Base-by-base conservation (phyloP, 306 rosid species). In the Aeschynomene evenia region DNA sequence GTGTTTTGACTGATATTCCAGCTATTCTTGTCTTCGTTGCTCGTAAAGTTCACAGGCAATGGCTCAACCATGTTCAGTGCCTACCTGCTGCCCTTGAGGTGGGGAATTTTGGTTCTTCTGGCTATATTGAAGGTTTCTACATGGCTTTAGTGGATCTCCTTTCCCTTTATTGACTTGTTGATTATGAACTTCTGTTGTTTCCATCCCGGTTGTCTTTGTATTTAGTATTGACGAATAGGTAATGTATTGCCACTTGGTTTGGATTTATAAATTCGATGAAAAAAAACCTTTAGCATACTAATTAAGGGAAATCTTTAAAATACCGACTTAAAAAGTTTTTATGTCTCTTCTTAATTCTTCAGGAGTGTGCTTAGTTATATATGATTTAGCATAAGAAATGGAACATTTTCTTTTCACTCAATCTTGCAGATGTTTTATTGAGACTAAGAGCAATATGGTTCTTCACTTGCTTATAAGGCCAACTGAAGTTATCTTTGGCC, bases 81-180 rank as follows among this genome's bases (percentile, higher is more conserved):
- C 87, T 95, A 69, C 99, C 99, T 75, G 84, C 97, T 80, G 96
- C 97, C 56, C 99, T 95, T 77, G 95, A 95, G 99, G 99, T 95
- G 77, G 84, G 90, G 77, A 78, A 57, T 81, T 78, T 77, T 82
- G 77, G 74, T 80, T 77, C 82, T 83, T 74, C 78, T 81, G 81
- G 63, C 63, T 75, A 57, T 80, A 56, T 71, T 77, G 81, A 74
- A 73, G 85, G 82, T 85, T 79, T 84, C 79, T 64, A 78, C 77
- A 16, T 81, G 73, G 85, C 85, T 80, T 83, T 70, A 68, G 73
- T 72, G 59, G 72, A 63, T 78, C 66, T 63, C 64, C 40, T 75
- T 33, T 61, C 29, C 36, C 21, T 48, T 70, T 58, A 50, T 57
- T 15, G 53, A 60, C 54, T 29, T 66, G 7, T 55, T 70, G 39